Base-by-base conservation (phyloP, 257 asterid genomes). In the Osmanthus fragrans region DNA sequence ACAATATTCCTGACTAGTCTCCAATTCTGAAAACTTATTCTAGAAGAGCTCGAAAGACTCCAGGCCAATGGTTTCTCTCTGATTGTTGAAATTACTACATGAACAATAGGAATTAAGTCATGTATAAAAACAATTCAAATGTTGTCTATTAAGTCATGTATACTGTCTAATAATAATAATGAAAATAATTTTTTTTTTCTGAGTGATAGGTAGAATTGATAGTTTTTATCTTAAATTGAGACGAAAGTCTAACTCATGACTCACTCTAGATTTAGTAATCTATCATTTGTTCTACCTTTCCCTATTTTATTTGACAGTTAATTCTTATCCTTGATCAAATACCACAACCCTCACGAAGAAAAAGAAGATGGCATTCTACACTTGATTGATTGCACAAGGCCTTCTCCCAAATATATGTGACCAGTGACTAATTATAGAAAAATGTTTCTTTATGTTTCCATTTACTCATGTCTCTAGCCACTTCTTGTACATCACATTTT, bases 151-250 rank as follows among this genome's bases (percentile, higher is more conserved):
- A 39, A n/a, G n/a, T n/a, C n/a, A n/a, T n/a, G n/a, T n/a, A n/a
- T n/a, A n/a, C n/a, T n/a, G n/a, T n/a, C 67, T 23, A 72, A 25
- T 67, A 42, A 72, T 63, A 66, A 66, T 30, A 34, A 49, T 23
- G 32, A 70, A 54, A 27, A 63, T 63, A 10, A 56, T 37, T 47
- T 2, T 30, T 19, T 47, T 4, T 23, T 10, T 25, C 84, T 75
- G 91, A 12, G 2, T 23, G 69, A 11, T 63, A 63, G 1, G 23
- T 63, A 45, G 67, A 66, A 65, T 37, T 45, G 5, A 11, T 75
- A n/a, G 30, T 21, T 58, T n/a, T 58, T 11, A 65, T 16, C 15
- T n/a, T 58, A 58, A 58, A 58, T 8, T 15, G 21, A 16, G 13
- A 58, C 4, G 66, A 58, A 58, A 58, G 60, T 51, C 63, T 51